Evolutionary conservation across 768 basidiomycete genomes (phyloP).

Genomic region (Krasilnikovozyma curviuscula): DNA sequence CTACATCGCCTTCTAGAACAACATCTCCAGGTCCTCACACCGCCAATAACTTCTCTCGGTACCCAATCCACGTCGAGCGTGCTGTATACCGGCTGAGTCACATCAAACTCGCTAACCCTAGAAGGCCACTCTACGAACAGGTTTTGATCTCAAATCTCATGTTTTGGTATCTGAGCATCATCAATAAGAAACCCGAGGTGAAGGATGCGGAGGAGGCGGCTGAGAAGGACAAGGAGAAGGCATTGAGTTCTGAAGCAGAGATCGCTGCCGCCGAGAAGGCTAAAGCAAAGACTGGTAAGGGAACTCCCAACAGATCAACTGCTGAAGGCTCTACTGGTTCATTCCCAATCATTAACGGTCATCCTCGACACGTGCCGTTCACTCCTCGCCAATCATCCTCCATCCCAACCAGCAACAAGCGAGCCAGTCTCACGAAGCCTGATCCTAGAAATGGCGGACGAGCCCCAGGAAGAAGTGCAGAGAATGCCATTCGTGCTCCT

Average conservation of each 20-base stretch:
- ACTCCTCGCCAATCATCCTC: neutral
- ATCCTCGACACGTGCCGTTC: neutral
- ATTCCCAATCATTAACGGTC: no score
- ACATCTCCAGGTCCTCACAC: slow-evolving; percentile 20
- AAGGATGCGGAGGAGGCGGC: slow-evolving; percentile 20
- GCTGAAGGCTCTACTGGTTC: no score
- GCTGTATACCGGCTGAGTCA: slow-evolving; percentile 94
- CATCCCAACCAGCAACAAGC: slow-evolving; percentile 2
- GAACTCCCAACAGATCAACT: slow-evolving; percentile 16
- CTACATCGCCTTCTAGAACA: neutral
- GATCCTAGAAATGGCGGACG: no score
- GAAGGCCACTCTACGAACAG: slow-evolving; percentile 91
- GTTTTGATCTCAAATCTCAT: slow-evolving; percentile 46
- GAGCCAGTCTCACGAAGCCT: slow-evolving; percentile 6
- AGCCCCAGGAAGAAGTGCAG: slow-evolving; percentile 41
- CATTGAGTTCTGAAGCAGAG: slow-evolving; percentile 8
- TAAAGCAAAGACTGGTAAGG: slow-evolving; percentile 5
- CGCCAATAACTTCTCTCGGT: slow-evolving; percentile 41
- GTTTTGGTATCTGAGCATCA: slow-evolving; percentile 99
- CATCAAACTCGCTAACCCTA: slow-evolving; percentile 94
- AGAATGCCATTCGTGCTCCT: slow-evolving; percentile 70
- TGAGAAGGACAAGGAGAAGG: slow-evolving; percentile 8
- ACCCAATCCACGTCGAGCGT: slow-evolving; percentile 95
- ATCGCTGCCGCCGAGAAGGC: slow-evolving; percentile 10
- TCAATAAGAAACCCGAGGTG: slow-evolving; percentile 72